phyloP scores from a whole-genome alignment of 805 yeast species.

The Saturnispora quitensis region DNA sequence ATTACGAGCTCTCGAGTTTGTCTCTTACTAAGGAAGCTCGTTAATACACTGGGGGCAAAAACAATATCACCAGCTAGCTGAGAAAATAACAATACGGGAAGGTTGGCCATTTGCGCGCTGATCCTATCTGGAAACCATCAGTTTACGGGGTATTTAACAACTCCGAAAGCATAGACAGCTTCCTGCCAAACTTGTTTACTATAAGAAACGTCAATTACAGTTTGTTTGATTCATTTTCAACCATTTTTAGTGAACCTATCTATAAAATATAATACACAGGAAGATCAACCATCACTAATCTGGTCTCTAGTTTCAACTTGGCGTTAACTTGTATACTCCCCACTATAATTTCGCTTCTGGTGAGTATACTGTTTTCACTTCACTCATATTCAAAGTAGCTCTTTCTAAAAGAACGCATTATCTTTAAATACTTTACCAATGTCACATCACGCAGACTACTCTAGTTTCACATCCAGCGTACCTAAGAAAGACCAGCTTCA shows the following conservation, averaged over 20 bases:
- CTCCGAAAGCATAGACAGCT: not conserved
- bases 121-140: not conserved
- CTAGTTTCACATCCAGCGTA: slow-evolving; percentile 36
- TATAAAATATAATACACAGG: too few species aligned
- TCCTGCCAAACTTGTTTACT: not conserved
- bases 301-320: too few species aligned
- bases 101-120: not conserved
- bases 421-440: not conserved
- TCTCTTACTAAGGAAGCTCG: not conserved
- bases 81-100: not conserved
- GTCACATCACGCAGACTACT: slow-evolving; percentile 65
- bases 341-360: too few species aligned
- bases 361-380: not conserved
- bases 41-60: not conserved
- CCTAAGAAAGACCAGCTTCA: slow-evolving; percentile 48
- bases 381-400: not conserved
- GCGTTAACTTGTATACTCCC: too few species aligned
- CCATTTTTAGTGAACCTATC: not conserved
- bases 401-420: not conserved
- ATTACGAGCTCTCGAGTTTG: not conserved
- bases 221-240: not conserved
- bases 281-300: too few species aligned
- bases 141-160: not conserved
- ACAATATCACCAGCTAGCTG: not conserved
- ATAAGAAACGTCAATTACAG: not conserved